Evolutionary conservation across 164 flowering plant genomes (phyloP), one percentile per base, ranked within the genome.

Genomic region (Vitis riparia): DNA sequence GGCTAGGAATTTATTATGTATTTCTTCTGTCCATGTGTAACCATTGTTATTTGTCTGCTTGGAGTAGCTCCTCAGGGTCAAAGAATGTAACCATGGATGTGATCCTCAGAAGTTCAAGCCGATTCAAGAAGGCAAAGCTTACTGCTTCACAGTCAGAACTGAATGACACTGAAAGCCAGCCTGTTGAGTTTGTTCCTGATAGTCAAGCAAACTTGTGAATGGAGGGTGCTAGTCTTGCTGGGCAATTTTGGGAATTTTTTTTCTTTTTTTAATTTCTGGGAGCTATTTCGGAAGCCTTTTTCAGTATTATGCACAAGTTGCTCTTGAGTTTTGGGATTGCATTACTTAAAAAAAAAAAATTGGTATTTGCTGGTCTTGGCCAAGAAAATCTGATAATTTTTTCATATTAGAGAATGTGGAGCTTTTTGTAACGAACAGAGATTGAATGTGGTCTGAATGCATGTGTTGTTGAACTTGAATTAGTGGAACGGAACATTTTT

Each of bases 61-160:
- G 53, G n/a, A 65, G 65, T 81, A 86, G 88, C 27, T 51, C 71
- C 53, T 66, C 74, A 6, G 79, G 64, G 49, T 12, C 19, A 17
- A 76, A 72, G 75, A 49, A 72, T 3, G 56, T 73, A 70, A 52
- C 73, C 10, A 27, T 90, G 71, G 83, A 83, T n/a, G 37, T 16
- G 37, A 75, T 92, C 71, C 66, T 89, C 11, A 80, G 77, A 81
- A 82, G 86, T 68, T 86, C 97, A 16, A 82, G 77, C 55, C 79
- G 86, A 59, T 90, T 64, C 79, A 92, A 84, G 82, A 84, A 83
- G 79, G 92, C 93, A 9, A 89, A 79, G 79, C 63, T 81, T 29
- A 73, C 73, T 59, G 93, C 91, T 14, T 77, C 90, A 49, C 87
- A 84, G 56, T 78, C 78, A 50, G 82, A 84, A 66, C 68, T 55